Percentiles rank a stretch among this genome's conserved stretches.
phyloP scores from a whole-genome alignment of 1,284 basidiomycete species.

The Naganishia sp. region DNA sequence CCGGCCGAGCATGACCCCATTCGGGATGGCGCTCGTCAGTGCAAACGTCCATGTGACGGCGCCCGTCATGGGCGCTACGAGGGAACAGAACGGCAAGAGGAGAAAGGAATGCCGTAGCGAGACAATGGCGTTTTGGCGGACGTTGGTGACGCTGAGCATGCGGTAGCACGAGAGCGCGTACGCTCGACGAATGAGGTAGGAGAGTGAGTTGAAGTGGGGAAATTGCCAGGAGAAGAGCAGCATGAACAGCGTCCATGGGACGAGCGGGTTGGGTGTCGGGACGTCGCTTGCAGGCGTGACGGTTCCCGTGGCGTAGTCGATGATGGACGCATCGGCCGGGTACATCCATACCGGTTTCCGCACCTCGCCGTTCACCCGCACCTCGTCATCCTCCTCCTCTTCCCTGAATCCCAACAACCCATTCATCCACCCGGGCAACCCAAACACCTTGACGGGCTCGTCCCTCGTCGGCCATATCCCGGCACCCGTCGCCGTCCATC shows the following conservation, averaged over 20 bases:
- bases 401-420: slow-evolving; percentile 11
- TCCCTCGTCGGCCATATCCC: slow-evolving; percentile 66
- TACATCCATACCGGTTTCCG: slow-evolving; percentile 25
- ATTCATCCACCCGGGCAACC: slow-evolving; percentile 57
- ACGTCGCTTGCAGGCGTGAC: slow-evolving; percentile 12
- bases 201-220: slow-evolving; percentile 95
- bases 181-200: slow-evolving; percentile 79
- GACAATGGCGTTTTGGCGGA: slow-evolving; percentile 80
- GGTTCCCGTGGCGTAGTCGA: slow-evolving; percentile 18
- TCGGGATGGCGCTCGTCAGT: slow-evolving; percentile 73
- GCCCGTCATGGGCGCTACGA: slow-evolving; percentile 81
- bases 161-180: slow-evolving; percentile 93
- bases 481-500: slow-evolving; percentile 93
- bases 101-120: slow-evolving; percentile 79
- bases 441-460: slow-evolving; percentile 60
- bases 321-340: slow-evolving; percentile 40
- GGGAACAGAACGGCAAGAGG: slow-evolving; percentile 74
- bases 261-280: slow-evolving; percentile 64
- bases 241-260: slow-evolving; percentile 72
- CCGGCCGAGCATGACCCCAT: slow-evolving; percentile 67
- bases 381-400: slow-evolving; percentile 7
- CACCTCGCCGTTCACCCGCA: slow-evolving; percentile 39
- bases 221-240: slow-evolving; percentile 98
- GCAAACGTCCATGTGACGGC: slow-evolving; percentile 87
- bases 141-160: slow-evolving; percentile 85